These are phyloP conservation scores for Acanthamoeba triangularis DNA, from an alignment of 208 protist species.

Conservation along the genomic window DNA sequence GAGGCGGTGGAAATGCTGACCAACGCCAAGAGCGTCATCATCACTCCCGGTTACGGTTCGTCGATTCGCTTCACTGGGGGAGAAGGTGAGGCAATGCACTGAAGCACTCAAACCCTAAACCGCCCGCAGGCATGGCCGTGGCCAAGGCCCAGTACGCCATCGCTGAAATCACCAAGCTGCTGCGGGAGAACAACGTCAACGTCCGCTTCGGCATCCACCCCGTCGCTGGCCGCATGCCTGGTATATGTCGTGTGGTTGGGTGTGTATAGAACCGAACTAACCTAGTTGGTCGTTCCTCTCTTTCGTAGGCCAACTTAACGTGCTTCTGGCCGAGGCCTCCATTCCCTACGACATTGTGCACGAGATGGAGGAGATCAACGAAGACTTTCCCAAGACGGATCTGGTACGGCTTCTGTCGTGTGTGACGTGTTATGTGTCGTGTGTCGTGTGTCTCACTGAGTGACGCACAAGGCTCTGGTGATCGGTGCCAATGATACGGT, in stretches of 20 bases:
- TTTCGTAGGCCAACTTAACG: conserved; percentile 94
- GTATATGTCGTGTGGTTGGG: background rate
- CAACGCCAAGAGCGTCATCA: conserved; percentile 92
- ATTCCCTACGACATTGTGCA: conserved; percentile 96
- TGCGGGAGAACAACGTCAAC: conserved; percentile 78
- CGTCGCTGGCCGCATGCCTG: conserved; percentile 93
- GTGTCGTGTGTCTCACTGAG: background rate
- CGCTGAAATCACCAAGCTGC: conserved; percentile 89
- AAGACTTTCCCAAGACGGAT: conserved; percentile 91
- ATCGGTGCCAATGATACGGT: conserved; percentile 96
- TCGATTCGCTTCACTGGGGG: background rate
- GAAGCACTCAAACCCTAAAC: background rate
- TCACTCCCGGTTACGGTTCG: conserved; percentile 95
- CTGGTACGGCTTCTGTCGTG: conserved; percentile 71
- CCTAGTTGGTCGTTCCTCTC: conserved; percentile 81
- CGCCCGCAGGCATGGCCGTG: conserved; percentile 91
- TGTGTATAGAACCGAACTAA: background rate
- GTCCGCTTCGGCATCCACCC: conserved; percentile 95
- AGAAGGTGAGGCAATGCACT: background rate
- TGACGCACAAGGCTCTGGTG: conserved; percentile 24
- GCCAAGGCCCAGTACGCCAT: conserved; percentile 94
- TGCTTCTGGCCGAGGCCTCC: conserved; percentile 94
- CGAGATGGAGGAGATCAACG: conserved; percentile 96
- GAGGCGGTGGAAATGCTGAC: conserved; percentile 55
- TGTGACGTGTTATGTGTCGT: background rate